A percentile compares a stretch with the other conserved stretches of the same genome.
These are phyloP conservation scores for Erodium moschatum DNA, from an alignment of 441 rosid genomes.

Conservation along the genomic window DNA sequence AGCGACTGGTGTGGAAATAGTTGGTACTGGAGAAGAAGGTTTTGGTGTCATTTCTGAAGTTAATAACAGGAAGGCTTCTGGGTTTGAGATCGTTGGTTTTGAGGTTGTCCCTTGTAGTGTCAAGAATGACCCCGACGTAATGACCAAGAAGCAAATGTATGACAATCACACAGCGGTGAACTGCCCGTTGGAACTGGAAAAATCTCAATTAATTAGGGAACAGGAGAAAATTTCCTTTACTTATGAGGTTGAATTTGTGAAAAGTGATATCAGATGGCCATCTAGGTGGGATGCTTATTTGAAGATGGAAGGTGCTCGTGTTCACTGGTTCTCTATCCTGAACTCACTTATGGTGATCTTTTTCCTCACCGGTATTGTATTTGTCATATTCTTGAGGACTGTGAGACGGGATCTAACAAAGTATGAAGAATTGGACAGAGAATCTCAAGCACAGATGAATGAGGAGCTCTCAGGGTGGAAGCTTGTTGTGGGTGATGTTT, in stretches of 20 bases:
- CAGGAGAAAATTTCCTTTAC: conserved; percentile 76
- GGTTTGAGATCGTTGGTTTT: conserved; percentile 84
- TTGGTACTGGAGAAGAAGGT: conserved; percentile 94
- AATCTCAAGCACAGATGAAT: conserved; percentile 94
- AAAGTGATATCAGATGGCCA: conserved; percentile 79
- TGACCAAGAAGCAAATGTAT: conserved; percentile 58
- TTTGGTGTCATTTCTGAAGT: conserved; percentile 74
- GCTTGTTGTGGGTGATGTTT: conserved; percentile 92
- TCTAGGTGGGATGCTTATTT: conserved; percentile 95
- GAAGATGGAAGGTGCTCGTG: conserved; percentile 93
- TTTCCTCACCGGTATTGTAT: conserved; percentile 87
- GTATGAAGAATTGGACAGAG: conserved; percentile 91
- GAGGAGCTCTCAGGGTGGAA: conserved; percentile 98
- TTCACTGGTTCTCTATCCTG: conserved; percentile 89
- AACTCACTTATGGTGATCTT: conserved; percentile 90
- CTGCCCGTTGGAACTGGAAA: conserved; percentile 68
- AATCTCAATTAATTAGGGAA: conserved; percentile 76
- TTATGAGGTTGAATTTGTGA: conserved; percentile 79
- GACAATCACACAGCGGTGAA: conserved; percentile 43
- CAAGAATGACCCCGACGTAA: conserved; percentile 42
- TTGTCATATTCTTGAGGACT: conserved; percentile 84
- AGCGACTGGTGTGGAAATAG: conserved; percentile 71
- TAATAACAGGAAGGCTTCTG: conserved; percentile 62
- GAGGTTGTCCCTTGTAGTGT: conserved; percentile 89
- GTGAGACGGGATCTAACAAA: conserved; percentile 87